Base-by-base conservation (phyloP, 2,329 filamentous ascomycete genomes). In the Fusarium sp. region DNA sequence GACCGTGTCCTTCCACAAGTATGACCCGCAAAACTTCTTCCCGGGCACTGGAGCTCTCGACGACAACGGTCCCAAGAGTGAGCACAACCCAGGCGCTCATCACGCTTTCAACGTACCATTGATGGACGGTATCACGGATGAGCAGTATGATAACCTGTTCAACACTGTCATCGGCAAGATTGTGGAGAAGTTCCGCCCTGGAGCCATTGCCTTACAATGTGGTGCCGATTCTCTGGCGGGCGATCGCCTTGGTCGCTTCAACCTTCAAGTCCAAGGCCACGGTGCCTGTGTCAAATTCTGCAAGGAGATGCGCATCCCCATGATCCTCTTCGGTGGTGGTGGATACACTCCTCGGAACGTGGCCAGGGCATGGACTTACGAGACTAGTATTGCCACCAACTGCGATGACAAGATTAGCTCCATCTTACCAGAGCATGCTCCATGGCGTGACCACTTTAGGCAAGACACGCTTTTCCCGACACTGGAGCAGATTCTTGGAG, bases 311-410 rank as follows among this genome's bases (percentile, higher is more conserved):
- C 88, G 89, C 8, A 86, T 97, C 2, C 97, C 97, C 4, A 88
- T 98, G 71, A 91, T 99, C 59, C 90, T 99, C 64, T 94, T 98
- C 68, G 97, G 97, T 52, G 97, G 97, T 42, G 97, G 97, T 66
- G 97, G 97, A 31, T 99, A 99, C 84, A 99, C 97, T 16, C 95
- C 97, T 6, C 91, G 96, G 74, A 99, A 99, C 79, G 97, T 99
- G 8, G 97, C 97, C 47, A 93, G 97, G 63, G 95, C 96, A 33
- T 99, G 97, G 97, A 95, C 95, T 27, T 96, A 97, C 84, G 97
- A 99, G 85, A 99, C 97, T 14, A 93, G 94, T 70, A 94, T 98
- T 76, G 95, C 95, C 69, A 94, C 97, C 72, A 91, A 92, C 75
- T 91, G 91, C 66, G 88, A 93, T 69, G 88, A 93, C 73, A 89